Percentiles rank a stretch among this genome's conserved stretches.
Evolutionary conservation across 2,329 filamentous ascomycete genomes (phyloP).

Genomic region (Helminthosporium solani): DNA sequence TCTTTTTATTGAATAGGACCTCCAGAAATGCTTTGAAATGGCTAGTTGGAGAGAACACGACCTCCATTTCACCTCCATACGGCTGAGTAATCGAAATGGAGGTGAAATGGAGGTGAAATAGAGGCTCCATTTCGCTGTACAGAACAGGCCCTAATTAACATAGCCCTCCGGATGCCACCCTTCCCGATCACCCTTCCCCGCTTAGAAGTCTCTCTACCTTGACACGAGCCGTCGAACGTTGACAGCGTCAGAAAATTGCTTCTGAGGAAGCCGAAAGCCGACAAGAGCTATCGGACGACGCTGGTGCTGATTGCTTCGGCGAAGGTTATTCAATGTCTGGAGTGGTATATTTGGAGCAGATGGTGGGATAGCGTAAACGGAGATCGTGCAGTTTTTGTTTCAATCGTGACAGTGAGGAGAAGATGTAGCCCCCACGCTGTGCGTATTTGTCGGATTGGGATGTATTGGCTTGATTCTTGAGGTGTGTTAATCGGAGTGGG

Average conservation of each 20-base stretch:
- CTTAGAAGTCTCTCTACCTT: too few relatives aligned
- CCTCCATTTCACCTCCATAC: too few relatives aligned
- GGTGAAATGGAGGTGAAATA: too few relatives aligned
- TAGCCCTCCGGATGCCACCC: slow-evolving; percentile 1
- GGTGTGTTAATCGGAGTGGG: too few relatives aligned
- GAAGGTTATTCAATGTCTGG: slow-evolving; percentile 4
- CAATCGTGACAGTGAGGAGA: background rate
- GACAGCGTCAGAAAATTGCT: slow-evolving; percentile 3
- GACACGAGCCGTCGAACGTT: background rate
- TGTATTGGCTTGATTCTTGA: background rate
- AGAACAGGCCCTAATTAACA: too few relatives aligned
- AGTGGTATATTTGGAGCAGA: slow-evolving; percentile 3
- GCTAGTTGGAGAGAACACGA: too few relatives aligned
- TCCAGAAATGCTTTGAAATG: too few relatives aligned
- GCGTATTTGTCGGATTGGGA: background rate
- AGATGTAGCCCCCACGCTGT: background rate
- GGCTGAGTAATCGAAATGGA: too few relatives aligned
- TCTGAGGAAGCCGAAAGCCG: background rate
- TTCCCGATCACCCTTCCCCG: background rate
- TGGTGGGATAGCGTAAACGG: slow-evolving; percentile 19
- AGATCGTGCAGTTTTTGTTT: slow-evolving; percentile 14
- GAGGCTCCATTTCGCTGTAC: too few relatives aligned
- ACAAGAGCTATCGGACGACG: background rate
- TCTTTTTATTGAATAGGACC: too few relatives aligned
- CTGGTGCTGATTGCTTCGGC: too few relatives aligned